Base-by-base conservation (phyloP, 2,329 filamentous ascomycete genomes). In the Alternaria dauci region DNA sequence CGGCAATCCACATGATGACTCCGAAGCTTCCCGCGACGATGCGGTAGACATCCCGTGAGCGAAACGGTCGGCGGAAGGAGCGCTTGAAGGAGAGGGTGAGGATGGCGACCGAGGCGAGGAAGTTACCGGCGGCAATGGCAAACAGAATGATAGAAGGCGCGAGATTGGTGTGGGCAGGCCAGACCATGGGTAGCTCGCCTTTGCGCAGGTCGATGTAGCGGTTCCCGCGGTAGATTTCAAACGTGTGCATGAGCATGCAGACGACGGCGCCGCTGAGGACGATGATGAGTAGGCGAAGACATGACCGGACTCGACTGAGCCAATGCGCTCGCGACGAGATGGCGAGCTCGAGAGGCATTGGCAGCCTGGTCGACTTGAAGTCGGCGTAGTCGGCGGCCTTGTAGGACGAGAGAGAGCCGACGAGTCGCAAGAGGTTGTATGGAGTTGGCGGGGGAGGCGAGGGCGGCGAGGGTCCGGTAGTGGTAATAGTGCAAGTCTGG, bases 131-230 rank as follows among this genome's bases (percentile, higher is more conserved):
- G 36, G 75, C 75, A 60, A 78, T 67, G 58, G 64, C 65, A 48
- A 76, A 69, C 39, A 78, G 68, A n/a, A 78, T 65, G 14, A 76
- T 69, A 32, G 74, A 77, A n/a, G 76, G 74, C 6, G 69, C 71
- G 30, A 78, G 75, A 52, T 78, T 77, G 25, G 75, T 78, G 52
- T 70, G 68, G 32, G 75, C 74, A 20, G 76, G 76, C 76, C 76
- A 78, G 53, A 71, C 72, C 72, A 77, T 78, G 62, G 76, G 75
- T 55, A 77, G 66, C 62, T 78, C 75, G 42, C 75, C 75, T 20
- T 72, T 73, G 55, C 75, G 71, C 56, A 77, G 72, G 61, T 77
- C 75, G 59, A 77, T 68, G 60, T 73, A 76, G 46, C 66, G 63
- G 63, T 77, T 77, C 53, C 75, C 70, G 52, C 74, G 71, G 51